Evolutionary conservation across 2,329 filamentous ascomycete genomes (phyloP).

Genomic region (Xylaria sp.): DNA sequence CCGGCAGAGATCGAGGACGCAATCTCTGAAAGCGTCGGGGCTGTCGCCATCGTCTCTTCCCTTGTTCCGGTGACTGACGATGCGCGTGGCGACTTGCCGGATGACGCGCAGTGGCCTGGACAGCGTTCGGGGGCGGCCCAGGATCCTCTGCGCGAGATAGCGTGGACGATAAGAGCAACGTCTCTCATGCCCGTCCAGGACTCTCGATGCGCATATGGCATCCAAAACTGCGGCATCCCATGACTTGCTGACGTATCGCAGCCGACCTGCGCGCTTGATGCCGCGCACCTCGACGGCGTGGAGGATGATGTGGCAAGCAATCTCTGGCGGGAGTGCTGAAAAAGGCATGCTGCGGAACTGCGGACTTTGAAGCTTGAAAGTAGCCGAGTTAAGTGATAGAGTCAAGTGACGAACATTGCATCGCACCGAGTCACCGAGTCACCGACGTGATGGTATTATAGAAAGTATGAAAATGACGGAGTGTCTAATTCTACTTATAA

Average conservation of each 20-base stretch:
- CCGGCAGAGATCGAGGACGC: slow-evolving; percentile 13
- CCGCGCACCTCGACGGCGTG: slow-evolving; percentile 21
- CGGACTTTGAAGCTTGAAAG: not conserved
- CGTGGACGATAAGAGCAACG: not conserved
- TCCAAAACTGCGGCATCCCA: slow-evolving; percentile 7
- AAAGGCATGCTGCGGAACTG: not conserved
- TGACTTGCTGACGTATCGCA: slow-evolving; percentile 22
- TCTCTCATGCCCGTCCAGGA: not conserved
- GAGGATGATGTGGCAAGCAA: slow-evolving; percentile 25
- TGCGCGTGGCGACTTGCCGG: slow-evolving; percentile 14
- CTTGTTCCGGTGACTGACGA: slow-evolving; percentile 10
- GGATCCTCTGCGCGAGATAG: not conserved
- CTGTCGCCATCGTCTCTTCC: slow-evolving; percentile 9
- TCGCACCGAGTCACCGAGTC: too few relatives aligned
- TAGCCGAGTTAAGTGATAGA: too few relatives aligned
- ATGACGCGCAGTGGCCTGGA: not conserved
- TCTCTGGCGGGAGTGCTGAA: slow-evolving; percentile 20
- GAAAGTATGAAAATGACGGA: too few relatives aligned
- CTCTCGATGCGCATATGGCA: not conserved
- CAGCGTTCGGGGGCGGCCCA: not conserved
- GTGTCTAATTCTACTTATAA: too few relatives aligned
- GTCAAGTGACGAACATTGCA: too few relatives aligned
- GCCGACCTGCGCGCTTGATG: slow-evolving; percentile 19
- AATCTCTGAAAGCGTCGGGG: slow-evolving; percentile 11
- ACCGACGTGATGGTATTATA: too few relatives aligned